Base-by-base conservation (phyloP, 2,329 filamentous ascomycete genomes). In the Monilinia vaccinii-corymbosi region DNA sequence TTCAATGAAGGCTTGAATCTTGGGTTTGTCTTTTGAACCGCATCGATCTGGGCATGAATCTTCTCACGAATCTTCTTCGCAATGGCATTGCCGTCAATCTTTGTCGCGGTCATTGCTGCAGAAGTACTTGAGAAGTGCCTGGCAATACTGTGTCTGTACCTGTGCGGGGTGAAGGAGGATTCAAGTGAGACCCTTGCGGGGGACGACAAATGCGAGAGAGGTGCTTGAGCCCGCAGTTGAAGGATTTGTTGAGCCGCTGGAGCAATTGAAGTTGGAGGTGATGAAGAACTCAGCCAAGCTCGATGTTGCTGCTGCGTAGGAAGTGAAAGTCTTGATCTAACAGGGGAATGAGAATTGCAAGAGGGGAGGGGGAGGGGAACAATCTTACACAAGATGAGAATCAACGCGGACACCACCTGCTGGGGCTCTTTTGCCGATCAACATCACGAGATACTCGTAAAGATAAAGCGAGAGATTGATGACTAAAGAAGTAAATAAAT, bases 1-100 rank as follows among this genome's bases (percentile, higher is more conserved):
- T 91, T 94, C 73, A 99, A 81, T 66, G 83, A 88, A 56, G 94
- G 94, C 77, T 87, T 86, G 79, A 91, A 99, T 69, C 91, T 83
- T 45, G 93, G 88, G 73, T 97, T 97, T 63, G 79, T 75, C 76
- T 84, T 81, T 75, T 97, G 93, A 73, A 85, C 88, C 73, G 89
- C 80, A 67, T 84, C 81, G 75, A 99, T 95, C 75, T 97, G 87
- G 50, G 78, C 78, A 69, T 87, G 87, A 70, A 99, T 81, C 63
- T 82, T 81, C 78, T 92, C 89, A 63, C 94, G 87, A 73, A 97
- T 96, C 73, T 79, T 82, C 79, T 93, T 95, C 68, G 94, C 94
- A 78, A 97, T 91, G 73, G 90, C 91, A 60, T 87, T 96, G 79
- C 94, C 94, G 78, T 99, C 94, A 71, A 99, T 94, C 80, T 91